These are phyloP conservation scores for Sphaerobolus stellatus DNA, from an alignment of 1,284 basidiomycete species.

Conservation along the genomic window DNA sequence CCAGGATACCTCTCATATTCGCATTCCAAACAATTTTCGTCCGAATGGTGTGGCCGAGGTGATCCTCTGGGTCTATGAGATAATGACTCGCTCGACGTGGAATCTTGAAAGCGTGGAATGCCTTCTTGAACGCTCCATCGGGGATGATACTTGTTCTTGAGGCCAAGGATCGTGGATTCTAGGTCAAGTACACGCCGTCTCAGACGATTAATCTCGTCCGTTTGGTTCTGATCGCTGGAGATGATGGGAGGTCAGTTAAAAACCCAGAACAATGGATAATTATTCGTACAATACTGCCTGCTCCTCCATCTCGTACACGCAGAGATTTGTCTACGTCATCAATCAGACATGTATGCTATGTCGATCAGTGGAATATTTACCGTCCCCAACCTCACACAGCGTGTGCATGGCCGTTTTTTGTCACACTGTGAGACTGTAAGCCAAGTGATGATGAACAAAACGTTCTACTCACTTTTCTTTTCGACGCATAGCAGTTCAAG, in stretches of 20 bases:
- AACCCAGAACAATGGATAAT: slow-evolving; percentile 3
- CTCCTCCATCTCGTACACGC: slow-evolving; percentile 91
- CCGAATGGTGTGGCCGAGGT: too few species aligned
- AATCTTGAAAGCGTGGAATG: not conserved
- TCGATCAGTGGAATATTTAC: slow-evolving; percentile 4
- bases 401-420: slow-evolving; percentile 45
- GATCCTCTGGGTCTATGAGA: too few species aligned
- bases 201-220: slow-evolving; percentile 80
- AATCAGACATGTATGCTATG: slow-evolving; percentile 50
- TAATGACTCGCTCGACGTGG: too few species aligned
- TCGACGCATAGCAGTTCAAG: slow-evolving; percentile 90
- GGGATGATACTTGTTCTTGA: slow-evolving; percentile 53
- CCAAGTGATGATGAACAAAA: slow-evolving; percentile 10
- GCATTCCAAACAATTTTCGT: too few species aligned
- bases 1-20: too few species aligned
- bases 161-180: slow-evolving; percentile 82
- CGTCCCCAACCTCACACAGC: slow-evolving; percentile 14
- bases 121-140: not conserved
- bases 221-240: slow-evolving; percentile 74
- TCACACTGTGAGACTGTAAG: slow-evolving; percentile 55
- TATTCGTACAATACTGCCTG: slow-evolving; percentile 41
- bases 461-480: slow-evolving; percentile 68
- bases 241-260: slow-evolving; percentile 13
- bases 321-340: slow-evolving; percentile 71
- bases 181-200: slow-evolving; percentile 86